phyloP scores from a whole-genome alignment of 2,329 filamentous ascomycete species.

The Lasiodiplodia sp. region DNA sequence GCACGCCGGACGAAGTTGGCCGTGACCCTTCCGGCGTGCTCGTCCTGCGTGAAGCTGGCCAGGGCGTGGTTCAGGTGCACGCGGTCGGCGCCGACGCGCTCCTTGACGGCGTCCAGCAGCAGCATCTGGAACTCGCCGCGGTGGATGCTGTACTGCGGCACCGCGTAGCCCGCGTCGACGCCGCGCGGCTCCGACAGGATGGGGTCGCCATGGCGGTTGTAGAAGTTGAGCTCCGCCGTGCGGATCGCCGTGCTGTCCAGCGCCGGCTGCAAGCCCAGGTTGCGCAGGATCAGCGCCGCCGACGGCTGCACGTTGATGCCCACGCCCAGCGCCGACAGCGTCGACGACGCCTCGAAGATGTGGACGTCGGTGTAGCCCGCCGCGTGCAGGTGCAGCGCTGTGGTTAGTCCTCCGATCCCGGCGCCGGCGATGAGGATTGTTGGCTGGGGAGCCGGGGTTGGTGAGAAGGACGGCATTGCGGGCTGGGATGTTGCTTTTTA shows the following conservation, averaged over 20 bases:
- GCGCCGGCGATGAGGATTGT: conserved; percentile 66
- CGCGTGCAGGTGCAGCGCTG: conserved; percentile 64
- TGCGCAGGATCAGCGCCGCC: conserved; percentile 54
- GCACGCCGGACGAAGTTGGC: conserved; percentile 46
- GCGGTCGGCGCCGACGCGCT: conserved; percentile 48
- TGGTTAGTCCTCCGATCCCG: conserved; percentile 71
- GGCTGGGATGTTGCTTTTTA: not conserved
- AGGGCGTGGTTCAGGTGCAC: conserved; percentile 52
- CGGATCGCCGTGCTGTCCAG: conserved; percentile 51
- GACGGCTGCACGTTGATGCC: conserved; percentile 58
- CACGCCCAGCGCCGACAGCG: conserved; percentile 54
- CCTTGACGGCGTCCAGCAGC: conserved; percentile 51
- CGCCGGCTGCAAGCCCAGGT: conserved; percentile 51
- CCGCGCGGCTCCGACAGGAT: conserved; percentile 55
- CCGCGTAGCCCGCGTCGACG: conserved; percentile 49
- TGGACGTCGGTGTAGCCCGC: conserved; percentile 48
- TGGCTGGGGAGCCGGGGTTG: not conserved
- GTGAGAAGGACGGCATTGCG: conserved; percentile 2
- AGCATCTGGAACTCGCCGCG: conserved; percentile 56
- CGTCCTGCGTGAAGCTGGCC: conserved; percentile 45
- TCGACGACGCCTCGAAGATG: conserved; percentile 52
- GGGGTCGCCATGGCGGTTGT: conserved; percentile 52
- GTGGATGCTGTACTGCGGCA: conserved; percentile 56
- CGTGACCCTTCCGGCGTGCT: conserved; percentile 42
- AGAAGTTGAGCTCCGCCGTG: conserved; percentile 55